Evolutionary conservation across 805 yeast species (phyloP).

Genomic region (Metschnikowia proteae): DNA sequence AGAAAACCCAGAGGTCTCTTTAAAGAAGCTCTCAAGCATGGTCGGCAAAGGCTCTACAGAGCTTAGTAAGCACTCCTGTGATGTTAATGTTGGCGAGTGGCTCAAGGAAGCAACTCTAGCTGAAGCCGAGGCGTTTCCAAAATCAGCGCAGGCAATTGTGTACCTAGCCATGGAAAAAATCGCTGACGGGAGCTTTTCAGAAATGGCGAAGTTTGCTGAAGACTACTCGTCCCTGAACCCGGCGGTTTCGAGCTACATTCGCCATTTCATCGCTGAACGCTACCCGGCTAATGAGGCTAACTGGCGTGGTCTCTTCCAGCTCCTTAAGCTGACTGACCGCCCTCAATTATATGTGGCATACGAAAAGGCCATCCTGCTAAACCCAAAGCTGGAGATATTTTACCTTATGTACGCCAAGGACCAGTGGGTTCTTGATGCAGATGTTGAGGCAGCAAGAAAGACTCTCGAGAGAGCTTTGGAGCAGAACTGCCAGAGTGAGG

Average conservation of each 20-base stretch:
- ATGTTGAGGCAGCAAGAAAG: slow-evolving; percentile 48
- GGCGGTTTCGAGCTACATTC: slow-evolving; percentile 39
- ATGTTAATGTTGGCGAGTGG: slow-evolving; percentile 45
- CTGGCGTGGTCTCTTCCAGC: slow-evolving; percentile 48
- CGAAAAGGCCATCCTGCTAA: slow-evolving; percentile 48
- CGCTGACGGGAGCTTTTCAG: slow-evolving; percentile 14
- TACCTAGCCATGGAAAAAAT: slow-evolving; percentile 35
- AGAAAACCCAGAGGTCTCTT: slow-evolving; percentile 44
- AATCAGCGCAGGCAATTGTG: slow-evolving; percentile 55
- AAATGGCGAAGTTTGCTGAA: slow-evolving; percentile 31
- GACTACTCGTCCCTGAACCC: slow-evolving; percentile 28
- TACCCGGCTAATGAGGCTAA: slow-evolving; percentile 44
- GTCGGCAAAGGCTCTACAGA: slow-evolving; percentile 48
- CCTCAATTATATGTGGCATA: slow-evolving; percentile 34
- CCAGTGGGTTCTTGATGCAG: slow-evolving; percentile 47
- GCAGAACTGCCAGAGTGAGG: slow-evolving; percentile 44
- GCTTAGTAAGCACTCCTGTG: slow-evolving; percentile 23
- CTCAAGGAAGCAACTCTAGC: slow-evolving; percentile 50
- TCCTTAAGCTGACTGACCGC: slow-evolving; percentile 23
- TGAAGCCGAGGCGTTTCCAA: slow-evolving; percentile 42
- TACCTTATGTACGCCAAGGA: slow-evolving; percentile 73
- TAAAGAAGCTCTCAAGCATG: slow-evolving; percentile 45
- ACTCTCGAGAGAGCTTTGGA: slow-evolving; percentile 50
- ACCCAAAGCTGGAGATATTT: slow-evolving; percentile 50
- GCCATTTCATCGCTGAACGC: slow-evolving; percentile 42